phyloP scores from a whole-genome alignment of 306 rosid species.

The Begonia fuchsioides region DNA sequence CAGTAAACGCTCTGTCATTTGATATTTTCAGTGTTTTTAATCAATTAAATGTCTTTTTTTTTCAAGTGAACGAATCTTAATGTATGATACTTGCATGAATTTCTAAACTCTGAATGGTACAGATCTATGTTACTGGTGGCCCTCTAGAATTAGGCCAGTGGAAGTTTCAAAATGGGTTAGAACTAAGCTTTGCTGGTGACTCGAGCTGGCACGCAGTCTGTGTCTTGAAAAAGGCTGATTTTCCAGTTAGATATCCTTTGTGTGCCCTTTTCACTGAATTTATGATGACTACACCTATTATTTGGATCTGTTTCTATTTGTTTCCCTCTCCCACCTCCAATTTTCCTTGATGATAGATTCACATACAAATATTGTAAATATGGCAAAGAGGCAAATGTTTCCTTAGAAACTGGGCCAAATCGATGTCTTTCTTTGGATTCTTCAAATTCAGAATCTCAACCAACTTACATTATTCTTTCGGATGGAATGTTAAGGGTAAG shows the following conservation, averaged over 20 bases:
- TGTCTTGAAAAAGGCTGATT: slow-evolving; percentile 43
- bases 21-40: slow-evolving; percentile 5
- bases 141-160: slow-evolving; percentile 62
- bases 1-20: slow-evolving; percentile 31
- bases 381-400: slow-evolving; percentile 37
- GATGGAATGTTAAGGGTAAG: slow-evolving; percentile 89
- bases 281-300: background rate
- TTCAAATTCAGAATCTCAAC: slow-evolving; percentile 24
- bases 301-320: too few species aligned
- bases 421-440: slow-evolving; percentile 46
- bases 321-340: slow-evolving; percentile 6
- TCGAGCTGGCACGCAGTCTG: slow-evolving; percentile 76
- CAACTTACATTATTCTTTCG: slow-evolving; percentile 45
- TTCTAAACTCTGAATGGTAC: slow-evolving; percentile 16
- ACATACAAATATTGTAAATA: slow-evolving; percentile 79
- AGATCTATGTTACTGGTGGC: slow-evolving; percentile 71
- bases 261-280: slow-evolving; percentile 9
- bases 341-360: slow-evolving; percentile 43
- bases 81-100: slow-evolving; percentile 8
- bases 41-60: slow-evolving; percentile 2
- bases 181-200: slow-evolving; percentile 68
- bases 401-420: slow-evolving; percentile 61
- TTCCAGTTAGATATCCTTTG: slow-evolving; percentile 76
- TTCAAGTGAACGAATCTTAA: background rate
- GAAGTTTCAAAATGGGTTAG: slow-evolving; percentile 55